Evolutionary conservation across 2,329 filamentous ascomycete genomes (phyloP).

Genomic region (Fusarium nurragi): DNA sequence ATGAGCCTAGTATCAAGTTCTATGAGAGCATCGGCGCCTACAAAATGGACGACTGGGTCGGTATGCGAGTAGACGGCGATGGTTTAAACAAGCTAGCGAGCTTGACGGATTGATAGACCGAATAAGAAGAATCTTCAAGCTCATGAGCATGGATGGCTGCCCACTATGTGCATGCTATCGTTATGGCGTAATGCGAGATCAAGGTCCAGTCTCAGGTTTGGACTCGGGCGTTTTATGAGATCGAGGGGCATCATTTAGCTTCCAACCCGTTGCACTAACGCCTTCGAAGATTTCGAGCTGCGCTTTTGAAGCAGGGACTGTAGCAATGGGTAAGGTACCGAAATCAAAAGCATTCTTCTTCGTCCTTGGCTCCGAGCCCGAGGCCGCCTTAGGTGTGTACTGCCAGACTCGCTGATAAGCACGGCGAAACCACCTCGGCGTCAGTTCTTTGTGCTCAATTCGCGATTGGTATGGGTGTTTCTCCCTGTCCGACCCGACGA

Average conservation of each 20-base stretch:
- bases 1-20: conserved; percentile 87
- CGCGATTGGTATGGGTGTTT: conserved; percentile 52
- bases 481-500: conserved; percentile 38
- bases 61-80: conserved; percentile 77
- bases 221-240: background rate
- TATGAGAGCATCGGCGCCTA: conserved; percentile 78
- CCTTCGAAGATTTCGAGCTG: conserved; percentile 61
- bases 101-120: conserved; percentile 46
- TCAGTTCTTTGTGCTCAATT: conserved; percentile 47
- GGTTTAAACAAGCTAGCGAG: conserved; percentile 68
- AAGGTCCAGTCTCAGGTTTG: conserved; percentile 23
- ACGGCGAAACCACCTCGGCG: conserved; percentile 57
- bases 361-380: conserved; percentile 47
- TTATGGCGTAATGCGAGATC: background rate
- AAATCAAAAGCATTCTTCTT: conserved; percentile 55
- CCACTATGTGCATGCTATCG: background rate
- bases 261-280: conserved; percentile 45
- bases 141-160: background rate
- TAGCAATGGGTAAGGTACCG: conserved; percentile 50
- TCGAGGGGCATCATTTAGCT: conserved; percentile 24
- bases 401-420: conserved; percentile 59
- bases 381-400: conserved; percentile 55
- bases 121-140: conserved; percentile 1
- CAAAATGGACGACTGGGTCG: conserved; percentile 76
- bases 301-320: conserved; percentile 45